phyloP scores from a whole-genome alignment of 1,139 yeast genomes.

The Lodderomyces parapsilosis region DNA sequence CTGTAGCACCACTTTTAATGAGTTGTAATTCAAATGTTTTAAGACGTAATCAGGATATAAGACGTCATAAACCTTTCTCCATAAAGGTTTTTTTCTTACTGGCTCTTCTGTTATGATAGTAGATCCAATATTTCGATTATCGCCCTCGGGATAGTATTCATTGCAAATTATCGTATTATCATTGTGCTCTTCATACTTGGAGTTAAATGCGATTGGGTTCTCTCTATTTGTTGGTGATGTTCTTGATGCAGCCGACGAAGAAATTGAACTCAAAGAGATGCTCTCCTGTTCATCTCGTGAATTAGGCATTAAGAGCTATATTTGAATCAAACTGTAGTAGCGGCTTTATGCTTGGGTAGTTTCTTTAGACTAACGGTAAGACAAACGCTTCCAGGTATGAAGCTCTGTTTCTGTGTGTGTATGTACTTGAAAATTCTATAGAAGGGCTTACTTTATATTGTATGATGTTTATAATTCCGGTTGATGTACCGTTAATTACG shows the following conservation, averaged over 20 bases:
- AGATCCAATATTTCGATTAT: slow-evolving; percentile 8
- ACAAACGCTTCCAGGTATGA: background rate
- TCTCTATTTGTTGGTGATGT: background rate
- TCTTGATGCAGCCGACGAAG: slow-evolving; percentile 6
- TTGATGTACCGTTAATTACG: background rate
- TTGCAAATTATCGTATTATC: slow-evolving; percentile 4
- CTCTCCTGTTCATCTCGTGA: slow-evolving; percentile 2
- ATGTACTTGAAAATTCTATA: too few species aligned
- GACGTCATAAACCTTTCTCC: slow-evolving; percentile 14
- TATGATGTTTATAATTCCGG: background rate
- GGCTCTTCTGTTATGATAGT: slow-evolving; percentile 12
- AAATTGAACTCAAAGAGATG: slow-evolving; percentile 6
- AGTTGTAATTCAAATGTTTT: slow-evolving; percentile 25
- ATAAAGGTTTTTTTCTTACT: slow-evolving; percentile 9
- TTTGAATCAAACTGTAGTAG: too few species aligned
- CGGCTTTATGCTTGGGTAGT: too few species aligned
- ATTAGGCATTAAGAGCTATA: background rate
- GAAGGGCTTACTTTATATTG: background rate
- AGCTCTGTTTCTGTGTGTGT: too few species aligned
- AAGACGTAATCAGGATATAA: slow-evolving; percentile 26
- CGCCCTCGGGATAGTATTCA: slow-evolving; percentile 14
- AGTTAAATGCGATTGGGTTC: background rate
- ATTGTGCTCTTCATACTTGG: background rate
- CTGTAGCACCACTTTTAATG: slow-evolving; percentile 25
- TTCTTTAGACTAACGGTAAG: too few species aligned